phyloP scores from a whole-genome alignment of 352 stramenopile genomes.

The Paralagenidium karlingii region DNA sequence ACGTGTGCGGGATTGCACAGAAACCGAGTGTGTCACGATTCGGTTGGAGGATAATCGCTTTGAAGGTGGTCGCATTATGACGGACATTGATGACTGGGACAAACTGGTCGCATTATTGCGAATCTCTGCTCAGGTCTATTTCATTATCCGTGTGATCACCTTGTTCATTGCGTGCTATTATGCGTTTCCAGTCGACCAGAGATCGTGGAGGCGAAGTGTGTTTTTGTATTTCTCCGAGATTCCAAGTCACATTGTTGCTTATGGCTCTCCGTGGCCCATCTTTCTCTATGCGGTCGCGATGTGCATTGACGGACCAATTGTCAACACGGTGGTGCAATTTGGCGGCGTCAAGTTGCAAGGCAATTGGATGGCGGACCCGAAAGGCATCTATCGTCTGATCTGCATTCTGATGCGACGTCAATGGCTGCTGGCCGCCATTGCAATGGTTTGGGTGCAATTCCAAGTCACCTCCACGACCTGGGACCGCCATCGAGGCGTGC shows the following conservation, averaged over 20 bases:
- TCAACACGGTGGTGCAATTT: constrained; percentile 6
- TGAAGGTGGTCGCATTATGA: not conserved
- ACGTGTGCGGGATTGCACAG: too few relatives aligned
- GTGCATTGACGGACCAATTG: constrained; percentile 6
- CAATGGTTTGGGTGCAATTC: too few relatives aligned
- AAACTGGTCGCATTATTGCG: not conserved
- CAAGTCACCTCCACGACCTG: too few relatives aligned
- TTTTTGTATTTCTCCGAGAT: constrained; percentile 1
- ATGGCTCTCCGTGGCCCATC: constrained; percentile 7
- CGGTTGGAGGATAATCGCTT: constrained; percentile 4
- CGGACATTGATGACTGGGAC: not conserved
- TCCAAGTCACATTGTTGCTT: constrained; percentile 7
- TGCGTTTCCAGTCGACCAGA: too few relatives aligned
- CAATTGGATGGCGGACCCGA: too few relatives aligned
- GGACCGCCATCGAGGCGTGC: too few relatives aligned
- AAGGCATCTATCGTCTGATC: too few relatives aligned
- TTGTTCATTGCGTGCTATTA: constrained; percentile 1
- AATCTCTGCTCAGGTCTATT: constrained; percentile 1
- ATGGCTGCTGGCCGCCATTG: too few relatives aligned
- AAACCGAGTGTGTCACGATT: too few relatives aligned
- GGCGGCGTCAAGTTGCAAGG: too few relatives aligned
- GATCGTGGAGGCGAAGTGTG: too few relatives aligned
- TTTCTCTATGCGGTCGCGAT: constrained; percentile 8
- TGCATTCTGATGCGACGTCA: too few relatives aligned
- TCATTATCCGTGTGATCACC: not conserved